Base-by-base conservation (phyloP, 2,329 filamentous ascomycete species). In the Fusarium piperis region DNA sequence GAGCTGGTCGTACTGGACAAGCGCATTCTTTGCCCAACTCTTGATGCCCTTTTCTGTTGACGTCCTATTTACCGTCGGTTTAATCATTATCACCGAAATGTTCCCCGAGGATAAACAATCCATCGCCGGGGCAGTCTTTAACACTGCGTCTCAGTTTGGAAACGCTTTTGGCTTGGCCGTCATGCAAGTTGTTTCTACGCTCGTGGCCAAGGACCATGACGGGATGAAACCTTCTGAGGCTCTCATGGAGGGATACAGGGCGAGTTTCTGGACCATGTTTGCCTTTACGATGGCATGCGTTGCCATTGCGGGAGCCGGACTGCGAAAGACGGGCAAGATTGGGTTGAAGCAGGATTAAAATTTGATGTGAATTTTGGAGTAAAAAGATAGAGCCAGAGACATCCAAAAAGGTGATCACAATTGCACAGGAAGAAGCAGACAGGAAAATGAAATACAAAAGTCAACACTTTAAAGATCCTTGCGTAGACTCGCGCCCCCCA, bases 121-220 rank as follows among this genome's bases (percentile, higher is more conserved):
- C 0, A 79, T 91, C 0, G 89, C 88, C 0, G 90, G 89, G 0
- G 88, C 87, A 0, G 88, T 91, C 0, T 91, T 91, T 77, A 90
- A 89, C 67, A 89, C 88, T 0, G 81, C 86, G 1, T 79, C 83
- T 0, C 88, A 91, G 68, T 85, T 91, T 61, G 89, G 89, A 0
- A 85, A 78, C n/a, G 82, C 83, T 0, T 76, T 88, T 18, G 86
- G 85, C 1, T 65, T 88, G 10, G 84, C 85, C 1, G 70, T 86
- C 1, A 81, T 85, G 62, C 84, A 85, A 59, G 82, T 86, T 2
- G 81, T 88, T 6, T 81, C 82, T 0, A 77, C 78, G 1, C 70
- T 77, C 1, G 82, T 85, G 1, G 83, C 82, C 1, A 77, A 81
- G 16, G 72, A 80, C 6, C 71, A 78, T 39, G 62, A 69, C 2